Conservation (phyloP, 1,284 basidiomycete genomes). For the Chalciporus sp. region DNA sequence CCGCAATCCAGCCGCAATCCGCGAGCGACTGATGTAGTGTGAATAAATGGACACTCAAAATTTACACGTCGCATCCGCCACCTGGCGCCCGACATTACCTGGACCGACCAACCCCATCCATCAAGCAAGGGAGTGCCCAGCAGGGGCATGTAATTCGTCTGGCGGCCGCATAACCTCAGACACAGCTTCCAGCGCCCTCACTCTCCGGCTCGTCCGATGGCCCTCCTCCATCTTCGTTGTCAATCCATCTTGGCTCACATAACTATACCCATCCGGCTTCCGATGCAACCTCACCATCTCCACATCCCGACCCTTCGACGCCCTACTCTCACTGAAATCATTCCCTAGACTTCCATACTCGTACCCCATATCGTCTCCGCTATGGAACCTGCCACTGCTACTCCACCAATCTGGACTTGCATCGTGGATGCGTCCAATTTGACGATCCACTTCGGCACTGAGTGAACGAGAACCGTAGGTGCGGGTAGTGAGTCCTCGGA, state of each 20-base stretch:
- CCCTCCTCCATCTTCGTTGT: background rate
- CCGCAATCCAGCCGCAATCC: no score
- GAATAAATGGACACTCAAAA: no score
- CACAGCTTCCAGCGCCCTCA: background rate
- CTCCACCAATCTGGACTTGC: background rate
- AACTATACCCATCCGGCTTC: no score
- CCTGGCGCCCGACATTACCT: no score
- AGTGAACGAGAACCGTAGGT: conserved; percentile 7
- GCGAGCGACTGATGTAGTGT: no score
- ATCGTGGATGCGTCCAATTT: conserved; percentile 5
- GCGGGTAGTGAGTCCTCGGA: conserved; percentile 6
- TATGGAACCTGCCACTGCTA: background rate
- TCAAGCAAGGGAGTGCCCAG: no score
- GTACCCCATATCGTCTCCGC: background rate
- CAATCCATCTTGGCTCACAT: background rate
- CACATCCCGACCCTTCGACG: background rate
- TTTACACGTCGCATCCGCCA: no score
- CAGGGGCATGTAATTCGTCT: no score
- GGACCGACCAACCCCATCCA: no score
- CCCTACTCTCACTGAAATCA: background rate
- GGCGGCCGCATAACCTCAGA: background rate
- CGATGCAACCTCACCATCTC: background rate
- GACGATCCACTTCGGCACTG: conserved; percentile 11
- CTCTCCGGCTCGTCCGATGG: background rate
- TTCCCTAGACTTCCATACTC: background rate